A percentile compares a stretch with the other conserved stretches of the same genome.
Evolutionary conservation across 768 basidiomycete species (phyloP).

Genomic region (Lentinula sp.): DNA sequence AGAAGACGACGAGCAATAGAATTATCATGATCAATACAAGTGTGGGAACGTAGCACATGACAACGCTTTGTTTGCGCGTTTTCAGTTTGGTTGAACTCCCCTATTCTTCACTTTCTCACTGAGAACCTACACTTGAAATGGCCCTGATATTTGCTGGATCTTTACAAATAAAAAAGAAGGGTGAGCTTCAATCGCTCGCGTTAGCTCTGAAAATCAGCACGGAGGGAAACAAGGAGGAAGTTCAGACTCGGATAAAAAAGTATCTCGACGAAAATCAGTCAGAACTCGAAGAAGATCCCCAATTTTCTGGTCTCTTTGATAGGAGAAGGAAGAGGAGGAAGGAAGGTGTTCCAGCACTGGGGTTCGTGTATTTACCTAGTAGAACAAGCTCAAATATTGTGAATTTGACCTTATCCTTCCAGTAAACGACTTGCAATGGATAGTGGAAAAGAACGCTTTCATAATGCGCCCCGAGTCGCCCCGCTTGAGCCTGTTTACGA

Average conservation of each 20-base stretch:
- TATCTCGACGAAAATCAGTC: conserved; percentile 53
- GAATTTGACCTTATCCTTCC: neutral
- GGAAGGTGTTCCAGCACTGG: neutral
- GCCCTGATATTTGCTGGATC: conserved; percentile 40
- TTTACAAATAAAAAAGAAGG: conserved; percentile 62
- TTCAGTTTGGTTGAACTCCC: neutral
- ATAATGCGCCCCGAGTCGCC: conserved; percentile 13
- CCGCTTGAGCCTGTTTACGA: conserved; percentile 32
- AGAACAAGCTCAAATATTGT: neutral
- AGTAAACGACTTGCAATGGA: conserved; percentile 14
- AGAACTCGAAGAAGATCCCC: conserved; percentile 49
- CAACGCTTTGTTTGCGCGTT: conserved; percentile 3
- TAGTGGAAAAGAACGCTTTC: conserved; percentile 12
- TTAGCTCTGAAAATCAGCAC: conserved; percentile 44
- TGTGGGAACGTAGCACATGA: neutral
- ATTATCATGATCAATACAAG: neutral
- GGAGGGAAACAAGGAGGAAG: conserved; percentile 57
- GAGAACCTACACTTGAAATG: conserved; percentile 5
- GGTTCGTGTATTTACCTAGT: neutral
- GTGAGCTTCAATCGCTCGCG: conserved; percentile 60
- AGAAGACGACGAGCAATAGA: neutral
- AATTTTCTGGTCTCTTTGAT: conserved; percentile 49
- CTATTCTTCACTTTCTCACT: neutral
- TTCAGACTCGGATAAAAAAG: conserved; percentile 55
- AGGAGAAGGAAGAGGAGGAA: conserved; percentile 32